A percentile compares a stretch with the other conserved stretches of the same genome.
Conservation (phyloP, 352 stramenopile genomes). For the Phytopythium montanum region DNA sequence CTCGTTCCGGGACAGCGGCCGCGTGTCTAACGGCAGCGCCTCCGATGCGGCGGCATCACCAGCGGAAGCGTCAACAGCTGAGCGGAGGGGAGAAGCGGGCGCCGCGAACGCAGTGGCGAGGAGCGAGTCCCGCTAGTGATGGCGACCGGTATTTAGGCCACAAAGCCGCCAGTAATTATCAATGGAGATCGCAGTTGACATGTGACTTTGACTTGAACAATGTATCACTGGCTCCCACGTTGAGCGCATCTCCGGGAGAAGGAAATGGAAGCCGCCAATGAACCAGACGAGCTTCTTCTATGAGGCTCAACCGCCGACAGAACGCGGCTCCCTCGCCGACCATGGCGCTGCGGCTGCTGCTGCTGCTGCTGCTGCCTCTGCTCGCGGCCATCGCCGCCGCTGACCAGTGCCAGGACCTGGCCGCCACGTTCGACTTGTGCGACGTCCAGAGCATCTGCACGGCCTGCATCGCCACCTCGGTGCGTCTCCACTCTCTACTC, state of each 20-base stretch:
- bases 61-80: neutral
- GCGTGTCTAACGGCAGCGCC: neutral
- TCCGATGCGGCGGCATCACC: neutral
- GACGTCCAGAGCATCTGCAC: slow-evolving; percentile 37
- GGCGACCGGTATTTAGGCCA: neutral
- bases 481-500: neutral
- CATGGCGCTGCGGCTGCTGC: neutral
- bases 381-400: slow-evolving; percentile 2
- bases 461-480: slow-evolving; percentile 26
- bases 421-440: slow-evolving; percentile 29
- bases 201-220: too few species aligned
- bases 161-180: neutral
- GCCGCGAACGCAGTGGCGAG: neutral
- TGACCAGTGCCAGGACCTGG: slow-evolving; percentile 29
- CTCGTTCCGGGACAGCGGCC: neutral
- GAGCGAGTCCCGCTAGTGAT: neutral
- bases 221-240: neutral
- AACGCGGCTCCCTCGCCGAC: too few species aligned
- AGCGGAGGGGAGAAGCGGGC: neutral
- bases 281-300: neutral
- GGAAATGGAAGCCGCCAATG: too few species aligned
- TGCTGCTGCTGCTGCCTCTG: slow-evolving; percentile 2
- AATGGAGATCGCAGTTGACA: neutral
- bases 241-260: neutral
- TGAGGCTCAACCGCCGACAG: neutral